Conservation (phyloP, 495 filamentous ascomycete genomes). For the Aspergillus bertholletiae region DNA sequence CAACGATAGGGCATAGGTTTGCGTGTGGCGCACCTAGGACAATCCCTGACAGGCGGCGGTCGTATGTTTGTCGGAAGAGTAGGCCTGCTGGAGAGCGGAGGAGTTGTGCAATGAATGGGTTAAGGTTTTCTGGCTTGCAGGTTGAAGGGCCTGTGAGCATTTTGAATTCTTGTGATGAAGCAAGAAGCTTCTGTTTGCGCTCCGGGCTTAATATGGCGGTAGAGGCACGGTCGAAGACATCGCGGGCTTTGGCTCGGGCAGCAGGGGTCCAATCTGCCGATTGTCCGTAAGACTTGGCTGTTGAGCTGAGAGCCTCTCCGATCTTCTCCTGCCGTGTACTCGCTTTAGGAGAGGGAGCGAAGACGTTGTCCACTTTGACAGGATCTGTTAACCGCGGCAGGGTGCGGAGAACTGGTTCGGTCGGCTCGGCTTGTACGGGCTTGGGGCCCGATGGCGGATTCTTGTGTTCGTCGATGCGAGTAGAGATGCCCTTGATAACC, state of each 20-base stretch:
- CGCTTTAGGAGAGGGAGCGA: conserved; percentile 44
- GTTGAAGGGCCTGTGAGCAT: conserved; percentile 32
- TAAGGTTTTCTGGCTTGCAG: conserved; percentile 33
- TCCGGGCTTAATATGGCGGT: conserved; percentile 40
- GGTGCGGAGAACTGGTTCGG: conserved; percentile 37
- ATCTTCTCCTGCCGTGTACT: conserved; percentile 46
- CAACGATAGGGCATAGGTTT: conserved; percentile 58
- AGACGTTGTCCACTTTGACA: conserved; percentile 58
- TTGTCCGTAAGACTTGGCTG: conserved; percentile 59
- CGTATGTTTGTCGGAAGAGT: conserved; percentile 68
- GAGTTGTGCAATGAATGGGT: conserved; percentile 34
- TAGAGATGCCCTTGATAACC: conserved; percentile 60
- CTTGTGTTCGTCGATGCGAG: conserved; percentile 58
- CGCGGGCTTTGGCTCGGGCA: conserved; percentile 39
- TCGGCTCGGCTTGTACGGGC: conserved; percentile 23
- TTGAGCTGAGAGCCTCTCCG: conserved; percentile 48
- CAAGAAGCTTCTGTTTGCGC: conserved; percentile 37
- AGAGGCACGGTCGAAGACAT: conserved; percentile 42
- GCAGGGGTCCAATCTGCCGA: conserved; percentile 46
- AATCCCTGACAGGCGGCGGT: conserved; percentile 53
- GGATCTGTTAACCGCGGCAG: conserved; percentile 51
- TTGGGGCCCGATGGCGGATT: conserved; percentile 40
- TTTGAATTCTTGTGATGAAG: conserved; percentile 34
- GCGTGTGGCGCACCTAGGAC: conserved; percentile 69
- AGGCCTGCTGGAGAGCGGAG: conserved; percentile 55